These are phyloP conservation scores for Fusarium aywerte DNA, from an alignment of 2,329 filamentous ascomycete genomes.

Conservation along the genomic window DNA sequence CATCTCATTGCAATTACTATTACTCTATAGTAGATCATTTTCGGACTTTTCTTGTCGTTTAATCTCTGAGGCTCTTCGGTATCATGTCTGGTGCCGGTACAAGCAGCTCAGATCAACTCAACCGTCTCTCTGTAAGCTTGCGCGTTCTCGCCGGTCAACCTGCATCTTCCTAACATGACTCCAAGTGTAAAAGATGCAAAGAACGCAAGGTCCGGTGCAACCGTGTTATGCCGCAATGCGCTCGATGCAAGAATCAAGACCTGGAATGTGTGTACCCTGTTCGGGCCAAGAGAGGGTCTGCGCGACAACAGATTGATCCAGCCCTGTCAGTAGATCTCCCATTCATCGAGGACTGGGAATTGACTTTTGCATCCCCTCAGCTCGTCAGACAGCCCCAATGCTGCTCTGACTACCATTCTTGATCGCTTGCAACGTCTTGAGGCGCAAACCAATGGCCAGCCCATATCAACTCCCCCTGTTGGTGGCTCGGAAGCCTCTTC, in stretches of 20 bases:
- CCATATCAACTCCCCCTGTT: constrained; percentile 9
- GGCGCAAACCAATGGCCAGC: constrained; percentile 27
- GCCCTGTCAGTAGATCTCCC: constrained; percentile 30
- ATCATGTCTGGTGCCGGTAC: constrained; percentile 19
- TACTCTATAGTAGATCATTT: neutral
- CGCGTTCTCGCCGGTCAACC: neutral
- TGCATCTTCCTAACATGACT: constrained; percentile 2
- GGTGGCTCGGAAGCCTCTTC: constrained; percentile 32
- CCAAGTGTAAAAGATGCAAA: constrained; percentile 45
- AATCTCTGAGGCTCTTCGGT: neutral
- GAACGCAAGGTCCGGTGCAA: constrained; percentile 48
- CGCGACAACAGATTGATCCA: constrained; percentile 27
- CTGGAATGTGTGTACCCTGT: constrained; percentile 46
- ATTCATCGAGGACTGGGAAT: neutral
- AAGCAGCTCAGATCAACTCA: constrained; percentile 36
- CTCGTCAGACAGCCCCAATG: constrained; percentile 9
- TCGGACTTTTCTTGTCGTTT: constrained; percentile 16
- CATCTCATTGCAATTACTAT: neutral
- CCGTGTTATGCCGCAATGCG: constrained; percentile 46
- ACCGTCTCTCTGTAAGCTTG: constrained; percentile 41
- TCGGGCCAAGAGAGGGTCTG: constrained; percentile 43
- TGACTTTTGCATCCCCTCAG: constrained; percentile 24
- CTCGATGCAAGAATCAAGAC: constrained; percentile 44
- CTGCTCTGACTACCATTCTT: constrained; percentile 45
- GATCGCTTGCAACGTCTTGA: constrained; percentile 48